Evolutionary conservation across 23 red algal genomes (phyloP), one percentile per base, ranked within the genome.

Genomic region (Pyropia yezoensis): DNA sequence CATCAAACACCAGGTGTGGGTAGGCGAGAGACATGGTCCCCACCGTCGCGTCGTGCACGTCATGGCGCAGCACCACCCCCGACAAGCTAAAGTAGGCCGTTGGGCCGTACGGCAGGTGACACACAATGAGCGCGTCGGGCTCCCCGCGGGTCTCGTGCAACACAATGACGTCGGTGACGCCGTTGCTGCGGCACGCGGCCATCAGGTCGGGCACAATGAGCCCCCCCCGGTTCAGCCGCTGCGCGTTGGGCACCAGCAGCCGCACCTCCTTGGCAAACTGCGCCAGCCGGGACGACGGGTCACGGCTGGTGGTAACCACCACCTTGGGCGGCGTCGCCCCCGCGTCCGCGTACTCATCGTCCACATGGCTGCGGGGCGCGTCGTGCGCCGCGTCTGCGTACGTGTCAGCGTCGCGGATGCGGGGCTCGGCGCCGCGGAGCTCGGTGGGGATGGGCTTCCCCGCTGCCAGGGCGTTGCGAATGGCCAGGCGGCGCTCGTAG

Each of bases 231-330:
- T 97, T 97, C 16, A 97, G 55, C 21, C 93, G 78, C 66, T 87
- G 80, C 20, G 85, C 71, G 32, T 71, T 63, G 33, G 93, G 93
- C 49, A 96, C 78, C 21, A 97, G 21, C 22, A 97, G 73, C 14
- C 87, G 78, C 13, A 97, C 59, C 70, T 97, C 93, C 65, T 97
- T 97, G 50, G 85, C 85, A 87, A 97, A 97, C 79, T 97, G 93
- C n/a, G 61, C 34, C 27, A 97, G 73, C 7, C 93, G 80, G 22
- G 71, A 71, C 6, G 73, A 83, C 25, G 93, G 85, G 25, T 83
- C 79, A 14, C 93, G 62, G n/a, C 74, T 83, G 30, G 93, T 97
- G n/a, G 93, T 97, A 51, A 97, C 67, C 8, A 97, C 79, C 28
- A 97, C 76, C 32, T 84, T 70, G 29, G 93, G 93, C 12, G 67